Evolutionary conservation across 805 yeast species (phyloP), one percentile per base, ranked within the genome.

Genomic region (Saccharomycopsis sp.): DNA sequence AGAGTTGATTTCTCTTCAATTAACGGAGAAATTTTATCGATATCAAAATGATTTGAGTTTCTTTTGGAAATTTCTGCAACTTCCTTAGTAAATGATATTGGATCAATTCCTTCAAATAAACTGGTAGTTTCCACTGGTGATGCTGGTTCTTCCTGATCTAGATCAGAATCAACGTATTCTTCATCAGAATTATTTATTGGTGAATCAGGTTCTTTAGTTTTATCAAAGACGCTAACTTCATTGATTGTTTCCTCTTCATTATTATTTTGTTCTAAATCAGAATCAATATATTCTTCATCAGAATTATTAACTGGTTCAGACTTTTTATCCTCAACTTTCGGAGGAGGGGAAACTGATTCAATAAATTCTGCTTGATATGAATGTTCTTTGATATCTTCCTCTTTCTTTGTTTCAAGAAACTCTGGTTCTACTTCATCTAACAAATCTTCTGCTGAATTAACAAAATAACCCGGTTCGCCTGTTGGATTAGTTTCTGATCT

Each of bases 91-190:
- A 41, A 41, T 21, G 15, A 34, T 15, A 41, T 36, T 21, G 45
- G 45, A 34, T 41, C 33, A 15, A 41, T 36, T 3, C 30, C 17
- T 12, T 41, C 45, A 37, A 41, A 41, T 3, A 29, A n/a, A 39
- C 15, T 34, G 19, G 19, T 1, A 26, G 34, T 18, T 27, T 26
- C 26, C 5, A 27, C n/a, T n/a, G n/a, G n/a, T n/a, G n/a, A n/a
- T 26, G 17, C 28, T 5, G 29, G 10, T 8, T 23, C 26, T 10
- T 23, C 26, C 6, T 23, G 32, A 6, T 21, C 32, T 6, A 13
- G 14, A 28, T 28, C 27, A 17, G 39, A 20, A 5, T 36, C 34
- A n/a, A 12, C 39, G 21, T 28, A 13, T 5, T 36, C 34, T 13
- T 29, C 34, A 29, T 25, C 34, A 17, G 21, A 6, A 5, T 31